Evolutionary conservation across 371 early-diverging fungal genomes (phyloP), one percentile per base, ranked within the genome.

Genomic region (Hamiltosporidium magnivora): DNA sequence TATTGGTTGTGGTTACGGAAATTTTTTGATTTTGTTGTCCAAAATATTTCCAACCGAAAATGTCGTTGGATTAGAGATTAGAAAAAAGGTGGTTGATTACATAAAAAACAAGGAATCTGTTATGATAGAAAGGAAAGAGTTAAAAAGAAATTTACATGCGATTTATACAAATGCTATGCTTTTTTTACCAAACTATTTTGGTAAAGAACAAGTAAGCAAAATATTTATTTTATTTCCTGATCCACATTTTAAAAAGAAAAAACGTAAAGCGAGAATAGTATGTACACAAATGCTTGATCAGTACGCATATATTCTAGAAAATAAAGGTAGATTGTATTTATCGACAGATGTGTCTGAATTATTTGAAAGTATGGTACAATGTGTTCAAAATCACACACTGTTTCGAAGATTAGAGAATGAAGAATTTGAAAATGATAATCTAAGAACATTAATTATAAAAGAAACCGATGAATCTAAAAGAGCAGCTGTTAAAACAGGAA

Each of bases 1-100:
- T 81, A 87, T 99, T 74, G 98, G 98, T 12, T 99, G 98, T 80
- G 99, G 99, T 64, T 98, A 95, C 77, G 99, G 99, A 68, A 94
- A 94, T 40, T 85, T 96, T 68, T 59, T 64, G 67, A 87, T 93
- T 39, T 86, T 88, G 2, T 79, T 97, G 67, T 87, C 94, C 1
- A 88, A 91, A 11, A 78, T 90, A 54, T 93, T 85, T 71, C 95
- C 94, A 3, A 86, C 87, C 25, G 89, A 83, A 8, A 82, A 93
- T 58, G 90, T 95, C 86, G 72, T 96, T 49, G 99, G 96, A 61
- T 91, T 99, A 91, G 99, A 99, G 83, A 96, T 99, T 70, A 87
- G 99, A 59, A 85, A 87, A 55, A 93, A 95, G 77, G 92, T 99
- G 8, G 86, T 88, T 66, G 89, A 92, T 52, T 99, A 93, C 72